Percentiles rank a stretch among this genome's conserved stretches.
Evolutionary conservation across 108 stramenopile species (phyloP).

Genomic region (Discostella pseudostelligera): DNA sequence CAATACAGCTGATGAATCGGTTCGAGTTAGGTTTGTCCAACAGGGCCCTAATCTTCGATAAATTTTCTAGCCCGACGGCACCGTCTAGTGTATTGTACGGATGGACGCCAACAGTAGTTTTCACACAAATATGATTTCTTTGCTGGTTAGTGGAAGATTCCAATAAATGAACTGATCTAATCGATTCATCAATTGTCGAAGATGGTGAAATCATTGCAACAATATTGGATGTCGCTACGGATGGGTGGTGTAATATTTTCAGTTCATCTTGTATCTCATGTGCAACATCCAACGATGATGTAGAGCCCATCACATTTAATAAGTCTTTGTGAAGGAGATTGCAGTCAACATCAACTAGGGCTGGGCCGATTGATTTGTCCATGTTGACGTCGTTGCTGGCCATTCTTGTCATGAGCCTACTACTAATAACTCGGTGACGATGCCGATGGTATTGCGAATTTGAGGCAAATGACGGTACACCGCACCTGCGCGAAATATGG

Average conservation of each 20-base stretch:
- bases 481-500: neutral
- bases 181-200: conserved; percentile 66
- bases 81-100: conserved; percentile 64
- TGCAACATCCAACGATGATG: conserved; percentile 5
- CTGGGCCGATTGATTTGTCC: neutral
- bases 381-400: neutral
- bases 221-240: conserved; percentile 46
- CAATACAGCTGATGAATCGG: conserved; percentile 54
- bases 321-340: conserved; percentile 30
- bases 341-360: conserved; percentile 31
- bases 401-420: neutral
- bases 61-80: conserved; percentile 1
- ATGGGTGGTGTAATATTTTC: conserved; percentile 46
- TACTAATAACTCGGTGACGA: neutral
- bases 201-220: conserved; percentile 73
- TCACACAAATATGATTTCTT: conserved; percentile 27
- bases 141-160: conserved; percentile 17
- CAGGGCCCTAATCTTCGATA: conserved; percentile 19
- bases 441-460: neutral
- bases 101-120: conserved; percentile 75
- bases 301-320: conserved; percentile 18
- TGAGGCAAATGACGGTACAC: neutral
- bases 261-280: neutral
- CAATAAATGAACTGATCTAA: conserved; percentile 18
- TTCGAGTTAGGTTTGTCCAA: conserved; percentile 12